Percentiles rank a stretch among this genome's conserved stretches.
These are phyloP conservation scores for Yamadazyma kitorensis DNA, from an alignment of 805 yeast genomes.

Conservation along the genomic window DNA sequence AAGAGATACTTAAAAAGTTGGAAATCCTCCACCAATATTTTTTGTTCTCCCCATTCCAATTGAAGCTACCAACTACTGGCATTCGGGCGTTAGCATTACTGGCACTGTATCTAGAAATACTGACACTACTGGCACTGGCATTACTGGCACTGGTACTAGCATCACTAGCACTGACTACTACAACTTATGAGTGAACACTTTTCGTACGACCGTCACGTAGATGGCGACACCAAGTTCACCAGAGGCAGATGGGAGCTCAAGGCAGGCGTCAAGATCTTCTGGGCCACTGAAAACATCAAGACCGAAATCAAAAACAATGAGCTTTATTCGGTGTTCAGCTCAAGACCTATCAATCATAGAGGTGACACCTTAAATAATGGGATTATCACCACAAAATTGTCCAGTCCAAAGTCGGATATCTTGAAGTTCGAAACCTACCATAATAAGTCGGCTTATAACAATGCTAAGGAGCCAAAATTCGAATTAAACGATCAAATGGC, in stretches of 20 bases:
- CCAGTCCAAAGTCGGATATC: slow-evolving; percentile 25
- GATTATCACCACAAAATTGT: slow-evolving; percentile 22
- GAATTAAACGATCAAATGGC: slow-evolving; percentile 5
- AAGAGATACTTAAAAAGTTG: too few relatives aligned
- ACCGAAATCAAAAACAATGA: slow-evolving; percentile 9
- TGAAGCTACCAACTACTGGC: too few relatives aligned
- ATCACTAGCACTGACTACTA: too few relatives aligned
- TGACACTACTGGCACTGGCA: not conserved
- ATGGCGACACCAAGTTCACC: slow-evolving; percentile 26
- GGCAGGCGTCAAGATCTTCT: slow-evolving; percentile 25
- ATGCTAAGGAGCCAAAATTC: slow-evolving; percentile 23
- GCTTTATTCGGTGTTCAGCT: slow-evolving; percentile 20
- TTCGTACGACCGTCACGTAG: slow-evolving; percentile 20
- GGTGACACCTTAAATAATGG: slow-evolving; percentile 24
- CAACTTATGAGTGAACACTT: slow-evolving; percentile 9
- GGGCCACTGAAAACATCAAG: slow-evolving; percentile 33
- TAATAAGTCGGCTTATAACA: slow-evolving; percentile 16
- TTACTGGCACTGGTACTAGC: not conserved
- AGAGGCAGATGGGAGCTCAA: slow-evolving; percentile 31
- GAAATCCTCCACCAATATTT: too few relatives aligned
- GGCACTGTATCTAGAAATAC: too few relatives aligned
- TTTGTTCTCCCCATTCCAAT: too few relatives aligned
- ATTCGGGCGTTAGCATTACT: too few relatives aligned
- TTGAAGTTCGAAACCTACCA: slow-evolving; percentile 30
- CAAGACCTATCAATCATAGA: slow-evolving; percentile 18